Evolutionary conservation across 1,284 basidiomycete genomes (phyloP).

Genomic region (Chalciporus piperatoides): DNA sequence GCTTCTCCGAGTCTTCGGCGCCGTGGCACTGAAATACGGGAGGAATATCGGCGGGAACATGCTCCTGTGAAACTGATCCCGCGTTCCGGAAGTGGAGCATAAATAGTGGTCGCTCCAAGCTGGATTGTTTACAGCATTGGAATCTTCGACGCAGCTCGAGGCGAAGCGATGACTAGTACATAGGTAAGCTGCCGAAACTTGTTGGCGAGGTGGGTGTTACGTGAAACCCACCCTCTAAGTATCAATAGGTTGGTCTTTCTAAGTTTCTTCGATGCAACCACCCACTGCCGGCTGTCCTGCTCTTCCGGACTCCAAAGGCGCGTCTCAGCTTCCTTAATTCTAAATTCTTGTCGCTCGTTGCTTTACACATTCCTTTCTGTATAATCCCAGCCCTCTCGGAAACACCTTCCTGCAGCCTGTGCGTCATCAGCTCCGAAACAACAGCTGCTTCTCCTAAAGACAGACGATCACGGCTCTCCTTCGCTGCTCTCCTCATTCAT

Average conservation of each 20-base stretch:
- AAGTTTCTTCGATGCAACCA: not conserved
- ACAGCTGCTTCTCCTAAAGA: not conserved
- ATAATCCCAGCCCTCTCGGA: not conserved
- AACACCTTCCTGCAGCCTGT: not conserved
- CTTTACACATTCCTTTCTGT: not conserved
- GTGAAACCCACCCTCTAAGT: not conserved
- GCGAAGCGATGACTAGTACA: too few relatives aligned
- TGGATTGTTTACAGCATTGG: too few relatives aligned
- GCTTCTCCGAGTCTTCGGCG: not conserved
- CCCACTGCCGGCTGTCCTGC: not conserved
- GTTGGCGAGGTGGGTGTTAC: not conserved
- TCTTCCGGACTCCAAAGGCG: not conserved
- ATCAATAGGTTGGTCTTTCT: slow-evolving; percentile 1
- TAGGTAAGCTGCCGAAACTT: not conserved
- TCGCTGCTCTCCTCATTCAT: not conserved
- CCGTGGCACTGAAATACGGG: not conserved
- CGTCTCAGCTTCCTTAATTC: slow-evolving; percentile 1
- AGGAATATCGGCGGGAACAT: slow-evolving; percentile 6
- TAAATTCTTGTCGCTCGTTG: not conserved
- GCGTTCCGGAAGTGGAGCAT: too few relatives aligned
- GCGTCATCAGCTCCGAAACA: not conserved
- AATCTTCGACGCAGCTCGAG: too few relatives aligned
- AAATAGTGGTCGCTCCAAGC: not conserved
- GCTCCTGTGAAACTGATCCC: slow-evolving; percentile 4
- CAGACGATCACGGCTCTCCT: not conserved